phyloP scores from a whole-genome alignment of 192 early-diverging fungal genomes.

The Chytriomyces hyalinus region DNA sequence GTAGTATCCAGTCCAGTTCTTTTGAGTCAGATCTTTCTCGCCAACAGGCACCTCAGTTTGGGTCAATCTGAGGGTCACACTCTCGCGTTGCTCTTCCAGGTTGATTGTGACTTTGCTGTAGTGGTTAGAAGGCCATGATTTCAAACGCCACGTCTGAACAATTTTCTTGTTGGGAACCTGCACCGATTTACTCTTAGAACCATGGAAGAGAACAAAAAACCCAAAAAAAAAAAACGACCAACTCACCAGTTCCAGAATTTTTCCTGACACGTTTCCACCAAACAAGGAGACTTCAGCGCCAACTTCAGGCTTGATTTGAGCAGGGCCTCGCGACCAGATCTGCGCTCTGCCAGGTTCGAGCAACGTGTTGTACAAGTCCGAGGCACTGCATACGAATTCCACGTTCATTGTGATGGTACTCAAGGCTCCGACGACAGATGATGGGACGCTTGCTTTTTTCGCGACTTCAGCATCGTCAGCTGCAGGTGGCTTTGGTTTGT shows the following conservation, averaged over 20 bases:
- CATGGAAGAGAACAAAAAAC: not conserved
- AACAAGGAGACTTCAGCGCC: conserved; percentile 78
- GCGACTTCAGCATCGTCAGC: conserved; percentile 33
- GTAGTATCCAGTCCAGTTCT: conserved; percentile 92
- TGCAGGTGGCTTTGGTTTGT: conserved; percentile 59
- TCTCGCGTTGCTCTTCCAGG: conserved; percentile 73
- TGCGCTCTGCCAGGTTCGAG: conserved; percentile 73
- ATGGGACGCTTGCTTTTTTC: conserved; percentile 8
- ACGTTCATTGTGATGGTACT: conserved; percentile 71
- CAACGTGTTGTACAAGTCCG: conserved; percentile 82
- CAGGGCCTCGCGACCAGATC: conserved; percentile 80
- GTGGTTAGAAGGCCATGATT: conserved; percentile 84
- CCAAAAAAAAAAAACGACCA: not conserved
- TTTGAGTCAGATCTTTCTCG: conserved; percentile 81
- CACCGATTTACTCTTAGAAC: conserved; percentile 46
- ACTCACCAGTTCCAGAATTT: conserved; percentile 69
- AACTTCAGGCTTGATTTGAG: conserved; percentile 65
- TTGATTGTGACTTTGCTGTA: conserved; percentile 80
- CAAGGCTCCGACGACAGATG: conserved; percentile 41
- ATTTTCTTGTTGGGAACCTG: conserved; percentile 69
- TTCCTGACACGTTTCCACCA: conserved; percentile 86
- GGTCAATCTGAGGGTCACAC: conserved; percentile 69
- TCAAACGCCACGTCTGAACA: conserved; percentile 84
- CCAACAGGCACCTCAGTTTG: conserved; percentile 88
- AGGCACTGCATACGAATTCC: conserved; percentile 83